Percentiles rank a stretch among this genome's conserved stretches.
phyloP scores from a whole-genome alignment of 306 rosid species.

The Vigna reflexopilosa region DNA sequence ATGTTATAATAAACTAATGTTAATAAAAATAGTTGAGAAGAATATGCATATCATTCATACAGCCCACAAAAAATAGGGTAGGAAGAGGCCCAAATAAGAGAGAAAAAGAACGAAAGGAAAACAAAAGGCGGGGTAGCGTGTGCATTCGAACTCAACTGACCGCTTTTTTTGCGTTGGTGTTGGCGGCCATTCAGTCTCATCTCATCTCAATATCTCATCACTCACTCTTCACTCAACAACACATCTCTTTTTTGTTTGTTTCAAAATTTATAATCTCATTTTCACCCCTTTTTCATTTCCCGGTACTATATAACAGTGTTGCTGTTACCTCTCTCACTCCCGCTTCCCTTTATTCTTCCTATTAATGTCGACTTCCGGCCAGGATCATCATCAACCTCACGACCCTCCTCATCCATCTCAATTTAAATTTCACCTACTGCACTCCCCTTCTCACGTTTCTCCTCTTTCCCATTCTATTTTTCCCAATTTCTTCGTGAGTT shows the following conservation, averaged over 20 bases:
- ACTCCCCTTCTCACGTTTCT: constrained; percentile 8
- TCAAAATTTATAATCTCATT: no score
- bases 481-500: constrained; percentile 35
- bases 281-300: background rate
- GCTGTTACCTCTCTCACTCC: background rate
- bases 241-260: background rate
- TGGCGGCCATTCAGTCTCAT: constrained; percentile 17
- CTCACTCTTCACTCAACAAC: background rate
- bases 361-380: constrained; percentile 40
- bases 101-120: background rate
- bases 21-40: no score
- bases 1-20: no score
- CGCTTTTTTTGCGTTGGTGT: constrained; percentile 19
- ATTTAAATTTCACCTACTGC: constrained; percentile 33
- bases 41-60: no score
- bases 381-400: constrained; percentile 19
- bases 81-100: background rate
- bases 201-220: background rate
- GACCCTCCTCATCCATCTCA: background rate
- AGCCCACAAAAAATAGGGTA: no score
- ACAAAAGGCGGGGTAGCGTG: constrained; percentile 48
- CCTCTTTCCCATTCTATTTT: background rate
- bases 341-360: background rate
- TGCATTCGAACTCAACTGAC: constrained; percentile 44
- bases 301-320: background rate